Evolutionary conservation across 345 rosid genomes (phyloP).

Genomic region (Linum tenue): DNA sequence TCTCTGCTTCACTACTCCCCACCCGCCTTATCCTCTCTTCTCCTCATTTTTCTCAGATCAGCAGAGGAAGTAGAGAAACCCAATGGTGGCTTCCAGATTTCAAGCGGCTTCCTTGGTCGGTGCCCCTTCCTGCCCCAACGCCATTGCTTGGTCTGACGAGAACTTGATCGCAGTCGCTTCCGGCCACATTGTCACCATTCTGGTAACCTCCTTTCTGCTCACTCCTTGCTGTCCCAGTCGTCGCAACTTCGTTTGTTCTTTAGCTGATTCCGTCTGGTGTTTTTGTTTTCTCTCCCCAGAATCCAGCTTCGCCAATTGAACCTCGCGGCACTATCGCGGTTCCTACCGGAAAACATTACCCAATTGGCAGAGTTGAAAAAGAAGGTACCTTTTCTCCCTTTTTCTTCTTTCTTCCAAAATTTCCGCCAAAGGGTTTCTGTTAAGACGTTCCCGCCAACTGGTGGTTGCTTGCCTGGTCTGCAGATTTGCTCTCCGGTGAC

Average conservation of each 20-base stretch:
- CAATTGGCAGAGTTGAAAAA: conserved; percentile 46
- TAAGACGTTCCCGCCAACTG: not conserved
- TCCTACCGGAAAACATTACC: conserved; percentile 43
- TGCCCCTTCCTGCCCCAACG: conserved; percentile 64
- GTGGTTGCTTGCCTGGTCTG: not conserved
- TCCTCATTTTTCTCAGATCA: not conserved
- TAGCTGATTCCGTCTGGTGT: not conserved
- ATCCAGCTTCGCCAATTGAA: conserved; percentile 76
- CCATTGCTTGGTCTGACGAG: conserved; percentile 91
- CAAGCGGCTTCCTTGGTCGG: conserved; percentile 72
- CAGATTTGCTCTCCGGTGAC: conserved; percentile 55
- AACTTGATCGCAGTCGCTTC: conserved; percentile 83
- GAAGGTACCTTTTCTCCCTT: conserved; percentile 37
- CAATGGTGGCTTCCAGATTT: conserved; percentile 57
- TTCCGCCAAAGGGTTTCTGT: not conserved
- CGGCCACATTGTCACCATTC: conserved; percentile 72
- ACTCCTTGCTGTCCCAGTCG: not conserved
- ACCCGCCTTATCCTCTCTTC: not conserved
- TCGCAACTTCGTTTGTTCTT: not conserved
- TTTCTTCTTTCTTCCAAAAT: not conserved
- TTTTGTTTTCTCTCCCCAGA: conserved; percentile 27
- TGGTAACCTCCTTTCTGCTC: conserved; percentile 28
- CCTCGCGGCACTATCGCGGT: conserved; percentile 72
- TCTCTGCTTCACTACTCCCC: not conserved
- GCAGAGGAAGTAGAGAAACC: not conserved